Conservation (phyloP, 352 stramenopile species). For the Blastocystis sp. region DNA sequence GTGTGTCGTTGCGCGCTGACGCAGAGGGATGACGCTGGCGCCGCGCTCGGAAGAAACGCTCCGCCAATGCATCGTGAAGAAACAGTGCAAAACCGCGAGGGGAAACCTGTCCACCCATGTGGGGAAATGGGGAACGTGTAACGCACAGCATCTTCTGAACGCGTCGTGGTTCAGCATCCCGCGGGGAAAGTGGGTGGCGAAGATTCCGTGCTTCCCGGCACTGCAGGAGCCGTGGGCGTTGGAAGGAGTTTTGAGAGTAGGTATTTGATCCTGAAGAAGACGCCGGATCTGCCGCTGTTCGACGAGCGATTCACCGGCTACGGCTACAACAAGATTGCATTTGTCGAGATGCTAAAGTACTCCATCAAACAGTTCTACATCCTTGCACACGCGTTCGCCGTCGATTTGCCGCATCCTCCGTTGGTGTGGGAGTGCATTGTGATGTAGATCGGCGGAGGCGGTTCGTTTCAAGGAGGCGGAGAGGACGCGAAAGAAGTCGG, state of each 20-base stretch:
- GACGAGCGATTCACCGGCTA: not conserved
- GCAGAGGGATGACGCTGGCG: not conserved
- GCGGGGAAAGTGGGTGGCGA: not conserved
- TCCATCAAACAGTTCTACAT: not conserved
- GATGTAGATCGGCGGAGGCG: too few relatives aligned
- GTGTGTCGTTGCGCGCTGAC: too few relatives aligned
- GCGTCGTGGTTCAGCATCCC: not conserved
- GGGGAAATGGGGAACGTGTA: not conserved
- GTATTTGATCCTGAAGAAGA: not conserved
- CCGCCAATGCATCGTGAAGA: not conserved
- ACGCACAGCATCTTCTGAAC: not conserved
- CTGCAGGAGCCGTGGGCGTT: not conserved
- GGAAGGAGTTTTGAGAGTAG: not conserved
- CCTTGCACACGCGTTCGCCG: not conserved
- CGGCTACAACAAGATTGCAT: not conserved
- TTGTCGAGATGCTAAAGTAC: not conserved
- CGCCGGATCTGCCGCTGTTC: not conserved
- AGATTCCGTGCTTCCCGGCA: not conserved
- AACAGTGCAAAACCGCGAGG: not conserved
- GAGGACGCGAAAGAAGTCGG: not conserved
- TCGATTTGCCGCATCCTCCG: not conserved
- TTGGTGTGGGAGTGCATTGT: not conserved
- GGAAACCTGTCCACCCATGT: not conserved
- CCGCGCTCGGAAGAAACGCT: not conserved
- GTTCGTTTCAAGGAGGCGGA: not conserved